phyloP scores from a whole-genome alignment of 169 alveolate species.

The Condylostoma magnum region DNA sequence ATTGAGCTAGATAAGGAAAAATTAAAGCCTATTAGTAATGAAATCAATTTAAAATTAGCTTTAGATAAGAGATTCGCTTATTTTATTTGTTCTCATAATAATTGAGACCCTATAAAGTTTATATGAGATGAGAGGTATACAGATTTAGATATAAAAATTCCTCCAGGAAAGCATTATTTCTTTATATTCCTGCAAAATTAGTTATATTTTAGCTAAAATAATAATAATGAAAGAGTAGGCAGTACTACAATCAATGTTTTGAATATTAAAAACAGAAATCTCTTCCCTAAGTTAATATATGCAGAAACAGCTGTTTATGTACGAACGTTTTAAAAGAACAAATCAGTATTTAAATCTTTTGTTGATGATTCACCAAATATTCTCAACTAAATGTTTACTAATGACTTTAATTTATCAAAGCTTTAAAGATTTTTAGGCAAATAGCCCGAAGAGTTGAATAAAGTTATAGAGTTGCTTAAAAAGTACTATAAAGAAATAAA shows the following conservation, averaged over 20 bases:
- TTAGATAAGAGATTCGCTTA: too few relatives aligned
- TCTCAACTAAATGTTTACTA: constrained; percentile 32
- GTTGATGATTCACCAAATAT: constrained; percentile 34
- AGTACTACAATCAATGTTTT: not conserved
- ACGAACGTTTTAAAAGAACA: constrained; percentile 33
- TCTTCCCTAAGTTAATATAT: not conserved
- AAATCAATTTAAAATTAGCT: too few relatives aligned
- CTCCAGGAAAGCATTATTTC: constrained; percentile 22
- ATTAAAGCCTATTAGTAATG: too few relatives aligned
- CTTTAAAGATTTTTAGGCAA: constrained; percentile 51
- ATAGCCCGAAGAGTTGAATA: constrained; percentile 27
- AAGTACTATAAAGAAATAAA: constrained; percentile 27
- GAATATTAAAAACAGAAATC: not conserved
- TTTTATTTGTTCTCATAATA: too few relatives aligned
- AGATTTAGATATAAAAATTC: too few relatives aligned
- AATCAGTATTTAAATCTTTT: constrained; percentile 39
- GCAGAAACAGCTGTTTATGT: not conserved
- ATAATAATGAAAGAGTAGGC: not conserved
- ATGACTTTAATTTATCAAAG: constrained; percentile 46
- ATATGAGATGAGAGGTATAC: too few relatives aligned
- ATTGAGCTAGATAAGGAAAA: too few relatives aligned
- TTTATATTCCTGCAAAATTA: not conserved
- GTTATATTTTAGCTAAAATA: not conserved
- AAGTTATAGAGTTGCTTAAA: not conserved
- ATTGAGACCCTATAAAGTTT: too few relatives aligned